phyloP scores from a whole-genome alignment of 192 early-diverging fungal species.

The Mortierella hygrophila region DNA sequence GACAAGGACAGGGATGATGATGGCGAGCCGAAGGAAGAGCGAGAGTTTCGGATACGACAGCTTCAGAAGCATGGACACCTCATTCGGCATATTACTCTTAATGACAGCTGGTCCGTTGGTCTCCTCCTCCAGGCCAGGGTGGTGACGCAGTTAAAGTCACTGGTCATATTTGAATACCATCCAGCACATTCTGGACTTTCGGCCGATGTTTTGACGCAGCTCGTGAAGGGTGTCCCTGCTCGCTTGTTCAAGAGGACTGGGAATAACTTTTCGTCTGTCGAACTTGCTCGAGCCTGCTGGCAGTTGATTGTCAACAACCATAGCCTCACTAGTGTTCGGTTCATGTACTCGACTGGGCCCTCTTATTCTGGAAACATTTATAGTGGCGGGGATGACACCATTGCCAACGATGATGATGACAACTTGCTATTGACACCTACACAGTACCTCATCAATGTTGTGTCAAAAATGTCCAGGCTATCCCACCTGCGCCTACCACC shows the following conservation, averaged over 20 bases:
- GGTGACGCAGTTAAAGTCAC: not conserved
- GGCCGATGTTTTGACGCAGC: not conserved
- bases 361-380: not conserved
- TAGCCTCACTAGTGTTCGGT: not conserved
- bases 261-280: not conserved
- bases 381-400: not conserved
- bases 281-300: not conserved
- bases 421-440: not conserved
- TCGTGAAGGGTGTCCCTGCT: not conserved
- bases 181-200: not conserved
- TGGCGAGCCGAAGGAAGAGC: not conserved
- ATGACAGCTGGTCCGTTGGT: not conserved
- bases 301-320: constrained; percentile 1
- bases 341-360: not conserved
- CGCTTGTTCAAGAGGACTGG: not conserved
- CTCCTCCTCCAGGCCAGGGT: not conserved
- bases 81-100: not conserved
- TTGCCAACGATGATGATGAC: not conserved
- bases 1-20: not conserved
- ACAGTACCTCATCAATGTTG: not conserved
- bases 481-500: not conserved
- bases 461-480: not conserved
- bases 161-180: not conserved
- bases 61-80: not conserved
- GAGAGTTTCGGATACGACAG: not conserved